Conservation (phyloP, 441 rosid species). For the Aquilaria agallochum region DNA sequence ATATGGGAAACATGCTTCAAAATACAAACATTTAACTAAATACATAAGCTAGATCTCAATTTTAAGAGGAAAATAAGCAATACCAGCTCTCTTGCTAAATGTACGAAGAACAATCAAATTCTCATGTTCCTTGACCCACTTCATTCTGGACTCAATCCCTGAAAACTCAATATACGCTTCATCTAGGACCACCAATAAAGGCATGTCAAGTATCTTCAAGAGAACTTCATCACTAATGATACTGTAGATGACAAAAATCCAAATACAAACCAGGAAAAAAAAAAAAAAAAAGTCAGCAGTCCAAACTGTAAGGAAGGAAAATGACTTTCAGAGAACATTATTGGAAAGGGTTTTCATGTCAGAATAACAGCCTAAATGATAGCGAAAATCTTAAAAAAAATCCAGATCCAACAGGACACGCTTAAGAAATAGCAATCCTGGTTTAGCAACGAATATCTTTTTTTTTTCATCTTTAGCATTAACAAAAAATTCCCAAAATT, state of each 20-base stretch:
- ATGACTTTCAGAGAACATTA: no score
- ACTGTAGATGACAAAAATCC: conserved; percentile 29
- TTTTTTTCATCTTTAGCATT: no score
- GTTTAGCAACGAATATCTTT: no score
- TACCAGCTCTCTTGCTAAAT: conserved; percentile 99
- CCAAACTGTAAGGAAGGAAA: conserved; percentile 1
- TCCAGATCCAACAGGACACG: no score
- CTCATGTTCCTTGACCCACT: conserved; percentile 92
- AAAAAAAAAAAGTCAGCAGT: not conserved
- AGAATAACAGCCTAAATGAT: no score
- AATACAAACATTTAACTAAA: conserved; percentile 4
- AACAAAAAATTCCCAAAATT: no score
- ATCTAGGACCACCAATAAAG: conserved; percentile 87
- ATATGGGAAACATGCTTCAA: not conserved
- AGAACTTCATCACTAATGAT: conserved; percentile 79
- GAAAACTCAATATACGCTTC: conserved; percentile 97
- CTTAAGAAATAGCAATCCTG: no score
- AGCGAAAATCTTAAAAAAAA: no score
- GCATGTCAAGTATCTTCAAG: conserved; percentile 73
- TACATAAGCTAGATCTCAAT: not conserved
- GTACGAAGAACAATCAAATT: conserved; percentile 90
- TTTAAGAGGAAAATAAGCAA: conserved; percentile 2
- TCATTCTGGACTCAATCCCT: conserved; percentile 76
- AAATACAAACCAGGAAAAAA: conserved; percentile 4
- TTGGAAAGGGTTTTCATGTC: no score